Evolutionary conservation across 2,329 filamentous ascomycete species (phyloP), one percentile per base, ranked within the genome.

Genomic region (Fusarium scirpi): DNA sequence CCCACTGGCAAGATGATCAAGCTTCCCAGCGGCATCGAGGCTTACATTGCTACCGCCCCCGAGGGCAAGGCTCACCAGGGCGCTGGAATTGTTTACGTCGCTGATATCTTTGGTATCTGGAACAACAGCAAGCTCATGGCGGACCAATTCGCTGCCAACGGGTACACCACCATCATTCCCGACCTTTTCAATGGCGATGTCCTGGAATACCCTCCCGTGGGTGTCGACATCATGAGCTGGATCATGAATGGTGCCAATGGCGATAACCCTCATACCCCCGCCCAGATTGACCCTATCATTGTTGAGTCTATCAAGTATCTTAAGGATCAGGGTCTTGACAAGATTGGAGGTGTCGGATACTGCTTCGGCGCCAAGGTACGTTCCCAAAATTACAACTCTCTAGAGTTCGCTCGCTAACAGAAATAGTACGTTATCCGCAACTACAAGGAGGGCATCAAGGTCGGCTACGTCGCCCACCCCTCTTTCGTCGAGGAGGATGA

Each of bases 351-450:
- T 4, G 85, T 87, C 0, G 90, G 89, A 5, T 91, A 91, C 78
- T 91, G 90, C 78, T 91, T 89, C 73, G 90, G 90, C 3, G 89
- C 86, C 18, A 87, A 86, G 89, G 59, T 87, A 83, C 75, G 79
- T 25, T 25, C 25, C 25, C 25, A 25, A 25, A 9, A 8, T 18
- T 13, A 9, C 24, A 38, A 3, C 15, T 18, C n/a, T 1, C 20
- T 9, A 13, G 4, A 9, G 7, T 1, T 18, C 18, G 5, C 15
- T 6, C 38, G 8, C 58, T 64, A 16, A 67, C 44, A 54, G 40
- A 13, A 8, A 11, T 24, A 91, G 87, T 94, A 92, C 78, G 88
- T 93, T 34, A 85, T 86, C 56, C 89, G 94, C 44, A 91, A 90
- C 83, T 85, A 85, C 82, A 84, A 85, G 60, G 49, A 83, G 59